Base-by-base conservation (phyloP, 495 filamentous ascomycete genomes). In the Glarea lozoyensis region DNA sequence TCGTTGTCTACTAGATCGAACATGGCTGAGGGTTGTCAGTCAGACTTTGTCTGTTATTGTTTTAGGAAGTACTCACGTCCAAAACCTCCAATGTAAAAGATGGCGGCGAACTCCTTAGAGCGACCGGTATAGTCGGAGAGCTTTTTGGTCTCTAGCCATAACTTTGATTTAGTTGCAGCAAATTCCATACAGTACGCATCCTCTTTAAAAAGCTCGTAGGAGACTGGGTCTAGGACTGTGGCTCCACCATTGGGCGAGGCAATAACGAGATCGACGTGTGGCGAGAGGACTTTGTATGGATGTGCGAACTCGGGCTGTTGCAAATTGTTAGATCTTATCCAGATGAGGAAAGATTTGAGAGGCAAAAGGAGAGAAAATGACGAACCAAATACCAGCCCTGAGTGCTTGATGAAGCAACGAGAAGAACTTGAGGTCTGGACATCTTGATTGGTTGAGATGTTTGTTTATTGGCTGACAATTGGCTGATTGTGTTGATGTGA, bases 11-110 rank as follows among this genome's bases (percentile, higher is more conserved):
- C 63, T 2, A 85, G 67, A 49, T 86, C 82, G 59, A 77, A 86
- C 80, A 87, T 83, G 43, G 83, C 50, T 53, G 31, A 16, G 22
- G 1, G 17, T 17, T 31, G 27, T 49, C 19, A 39, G 34, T 22
- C 5, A 34, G 17, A 4, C 20, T 33, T 29, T 37, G 4, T 19
- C 15, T 11, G 29, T 10, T 23, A 9, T n/a, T 12, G 17, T 34
- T 13, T 29, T 2, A 30, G 21, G 3, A 16, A 30, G 22, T 13
- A 38, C 43, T 12, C 38, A 48, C 40, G 83, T 15, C 82, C 82
- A 60, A 86, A 77, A 15, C 82, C 83, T 50, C 83, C 83, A 16
- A 84, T 79, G 57, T 72, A 84, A 57, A 82, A 82, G 30, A 87
- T 59, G 15, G 73, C 81, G 43, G 73, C 79, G 51, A 78, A 86